Conservation (phyloP, 495 filamentous ascomycete genomes). For the Lasiosphaeria miniovina region DNA sequence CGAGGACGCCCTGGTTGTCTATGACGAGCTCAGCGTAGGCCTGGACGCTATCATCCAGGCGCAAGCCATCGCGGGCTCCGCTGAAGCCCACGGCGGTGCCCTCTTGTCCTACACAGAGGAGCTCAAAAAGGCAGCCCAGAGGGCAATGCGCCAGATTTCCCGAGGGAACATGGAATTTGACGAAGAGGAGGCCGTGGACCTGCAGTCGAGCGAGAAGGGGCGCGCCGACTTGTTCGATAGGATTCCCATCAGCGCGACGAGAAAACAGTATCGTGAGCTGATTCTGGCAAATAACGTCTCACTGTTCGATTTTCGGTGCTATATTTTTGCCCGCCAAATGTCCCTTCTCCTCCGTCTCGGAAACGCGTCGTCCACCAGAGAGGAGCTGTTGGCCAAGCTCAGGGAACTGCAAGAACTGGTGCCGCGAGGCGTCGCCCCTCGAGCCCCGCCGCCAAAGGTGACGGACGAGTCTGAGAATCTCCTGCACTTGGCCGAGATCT, state of each 20-base stretch:
- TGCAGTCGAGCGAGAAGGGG: slow-evolving; percentile 37
- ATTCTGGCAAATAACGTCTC: slow-evolving; percentile 96
- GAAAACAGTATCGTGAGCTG: slow-evolving; percentile 84
- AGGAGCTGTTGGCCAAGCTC: slow-evolving; percentile 55
- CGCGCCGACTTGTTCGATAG: slow-evolving; percentile 39
- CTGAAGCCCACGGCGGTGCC: slow-evolving; percentile 59
- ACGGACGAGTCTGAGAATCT: slow-evolving; percentile 70
- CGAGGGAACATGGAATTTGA: slow-evolving; percentile 36
- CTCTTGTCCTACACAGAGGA: slow-evolving; percentile 69
- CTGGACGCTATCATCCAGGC: slow-evolving; percentile 79
- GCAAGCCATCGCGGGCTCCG: slow-evolving; percentile 53
- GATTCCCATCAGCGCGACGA: slow-evolving; percentile 67
- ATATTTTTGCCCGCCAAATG: slow-evolving; percentile 89
- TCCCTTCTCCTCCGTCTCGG: slow-evolving; percentile 78
- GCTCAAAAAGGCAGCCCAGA: slow-evolving; percentile 58
- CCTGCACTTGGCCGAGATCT: slow-evolving; percentile 73
- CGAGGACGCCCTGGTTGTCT: slow-evolving; percentile 88
- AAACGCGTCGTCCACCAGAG: slow-evolving; percentile 58
- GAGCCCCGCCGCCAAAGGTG: slow-evolving; percentile 41
- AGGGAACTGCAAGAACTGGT: slow-evolving; percentile 54
- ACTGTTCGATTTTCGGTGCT: slow-evolving; percentile 93
- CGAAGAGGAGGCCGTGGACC: slow-evolving; percentile 46
- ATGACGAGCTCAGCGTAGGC: slow-evolving; percentile 86
- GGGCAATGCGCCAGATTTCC: slow-evolving; percentile 36
- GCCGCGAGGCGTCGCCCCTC: slow-evolving; percentile 50